phyloP scores from a whole-genome alignment of 148 eudicot species.

The Vaccinium myrtillus region DNA sequence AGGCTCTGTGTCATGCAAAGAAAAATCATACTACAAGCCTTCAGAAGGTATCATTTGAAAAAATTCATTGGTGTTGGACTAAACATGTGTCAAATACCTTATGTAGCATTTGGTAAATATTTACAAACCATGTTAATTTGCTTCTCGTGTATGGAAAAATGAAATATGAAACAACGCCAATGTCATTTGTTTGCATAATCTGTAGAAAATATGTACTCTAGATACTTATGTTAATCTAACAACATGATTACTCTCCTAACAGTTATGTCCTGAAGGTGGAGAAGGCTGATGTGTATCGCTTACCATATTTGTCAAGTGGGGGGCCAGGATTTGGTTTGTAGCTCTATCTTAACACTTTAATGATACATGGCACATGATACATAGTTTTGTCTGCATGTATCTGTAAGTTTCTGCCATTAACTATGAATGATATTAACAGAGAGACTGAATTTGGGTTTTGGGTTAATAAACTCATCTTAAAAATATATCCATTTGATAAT shows the following conservation, averaged over 20 bases:
- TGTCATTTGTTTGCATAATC: background rate
- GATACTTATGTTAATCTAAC: constrained; percentile 18
- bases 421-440: background rate
- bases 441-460: background rate
- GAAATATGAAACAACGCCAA: background rate
- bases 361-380: background rate
- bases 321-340: constrained; percentile 96
- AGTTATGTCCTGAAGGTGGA: constrained; percentile 92
- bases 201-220: background rate
- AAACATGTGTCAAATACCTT: background rate
- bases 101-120: background rate
- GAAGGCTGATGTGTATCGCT: constrained; percentile 95
- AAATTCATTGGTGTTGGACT: background rate
- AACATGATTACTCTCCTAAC: constrained; percentile 23
- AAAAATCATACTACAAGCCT: background rate
- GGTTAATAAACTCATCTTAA: background rate
- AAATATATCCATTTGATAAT: background rate
- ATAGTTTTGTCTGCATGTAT: background rate
- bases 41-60: background rate
- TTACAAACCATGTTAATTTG: background rate
- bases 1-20: background rate
- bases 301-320: constrained; percentile 88
- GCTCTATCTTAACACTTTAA: constrained; percentile 19
- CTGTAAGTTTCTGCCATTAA: background rate
- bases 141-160: background rate